Evolutionary conservation across 257 asterid genomes (phyloP).

Genomic region (Prunella vulgaris): DNA sequence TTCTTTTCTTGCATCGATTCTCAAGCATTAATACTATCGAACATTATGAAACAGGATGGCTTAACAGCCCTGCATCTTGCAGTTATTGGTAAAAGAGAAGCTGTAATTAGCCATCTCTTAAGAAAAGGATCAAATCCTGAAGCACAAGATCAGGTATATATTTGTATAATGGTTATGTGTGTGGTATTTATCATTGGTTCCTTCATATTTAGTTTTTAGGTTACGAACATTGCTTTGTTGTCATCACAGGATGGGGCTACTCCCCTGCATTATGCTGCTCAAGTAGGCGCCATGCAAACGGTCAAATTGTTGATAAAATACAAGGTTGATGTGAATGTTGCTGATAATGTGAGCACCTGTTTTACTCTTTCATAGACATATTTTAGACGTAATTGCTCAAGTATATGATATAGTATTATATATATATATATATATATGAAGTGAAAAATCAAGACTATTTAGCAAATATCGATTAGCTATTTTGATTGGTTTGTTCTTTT

Average conservation of each 20-base stretch:
- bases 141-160: conserved; percentile 64
- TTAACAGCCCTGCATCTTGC: conserved; percentile 87
- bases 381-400: not conserved
- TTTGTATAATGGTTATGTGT: not conserved
- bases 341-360: conserved; percentile 66
- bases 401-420: not conserved
- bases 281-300: conserved; percentile 87
- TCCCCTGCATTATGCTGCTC: conserved; percentile 95
- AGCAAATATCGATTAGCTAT: not conserved
- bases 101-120: conserved; percentile 90
- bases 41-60: conserved; percentile 61
- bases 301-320: conserved; percentile 76
- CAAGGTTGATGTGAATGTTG: conserved; percentile 78
- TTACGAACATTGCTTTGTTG: not conserved
- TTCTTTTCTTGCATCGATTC: conserved; percentile 2
- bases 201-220: conserved; percentile 6
- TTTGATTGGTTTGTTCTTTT: not conserved
- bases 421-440: no score
- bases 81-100: conserved; percentile 76
- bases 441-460: not conserved
- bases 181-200: not conserved
- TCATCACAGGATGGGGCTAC: conserved; percentile 69
- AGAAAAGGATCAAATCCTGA: conserved; percentile 84
- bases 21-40: not conserved
- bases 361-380: conserved; percentile 7